These are phyloP conservation scores for Trifolium subterraneum DNA, from an alignment of 306 rosid species.

Conservation along the genomic window DNA sequence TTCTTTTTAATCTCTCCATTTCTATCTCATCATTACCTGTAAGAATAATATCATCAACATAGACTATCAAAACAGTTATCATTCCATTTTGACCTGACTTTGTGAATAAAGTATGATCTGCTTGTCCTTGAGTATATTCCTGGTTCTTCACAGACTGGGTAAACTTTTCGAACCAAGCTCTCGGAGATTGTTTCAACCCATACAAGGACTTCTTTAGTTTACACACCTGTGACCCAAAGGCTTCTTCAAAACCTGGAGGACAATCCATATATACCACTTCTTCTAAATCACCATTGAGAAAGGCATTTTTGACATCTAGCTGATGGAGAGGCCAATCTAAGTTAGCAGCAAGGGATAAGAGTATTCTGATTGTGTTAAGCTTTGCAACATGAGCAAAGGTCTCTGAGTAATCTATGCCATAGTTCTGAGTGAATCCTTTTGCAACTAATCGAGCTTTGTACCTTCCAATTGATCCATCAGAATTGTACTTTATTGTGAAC, in stretches of 20 bases:
- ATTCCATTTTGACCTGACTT: neutral
- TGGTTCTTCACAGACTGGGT: too few species aligned
- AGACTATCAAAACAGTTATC: neutral
- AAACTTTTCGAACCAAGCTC: too few species aligned
- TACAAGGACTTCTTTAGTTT: too few species aligned
- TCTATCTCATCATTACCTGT: neutral
- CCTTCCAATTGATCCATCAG: neutral
- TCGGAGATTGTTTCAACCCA: neutral
- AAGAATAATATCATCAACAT: neutral
- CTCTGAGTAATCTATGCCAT: neutral
- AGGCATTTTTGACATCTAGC: neutral
- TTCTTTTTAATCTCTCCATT: constrained; percentile 7
- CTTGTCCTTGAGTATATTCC: too few species aligned
- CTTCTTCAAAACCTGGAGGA: neutral
- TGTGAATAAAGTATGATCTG: too few species aligned
- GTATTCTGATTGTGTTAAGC: neutral
- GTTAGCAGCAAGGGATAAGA: neutral
- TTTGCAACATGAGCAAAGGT: neutral
- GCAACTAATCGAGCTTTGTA: neutral
- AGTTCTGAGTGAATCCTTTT: neutral
- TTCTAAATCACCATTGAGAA: neutral
- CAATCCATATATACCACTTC: neutral
- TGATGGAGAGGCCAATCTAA: neutral
- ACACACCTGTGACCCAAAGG: neutral
- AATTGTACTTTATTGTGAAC: neutral